phyloP scores from a whole-genome alignment of 805 yeast genomes.

The Schwanniomyces polymorphus region DNA sequence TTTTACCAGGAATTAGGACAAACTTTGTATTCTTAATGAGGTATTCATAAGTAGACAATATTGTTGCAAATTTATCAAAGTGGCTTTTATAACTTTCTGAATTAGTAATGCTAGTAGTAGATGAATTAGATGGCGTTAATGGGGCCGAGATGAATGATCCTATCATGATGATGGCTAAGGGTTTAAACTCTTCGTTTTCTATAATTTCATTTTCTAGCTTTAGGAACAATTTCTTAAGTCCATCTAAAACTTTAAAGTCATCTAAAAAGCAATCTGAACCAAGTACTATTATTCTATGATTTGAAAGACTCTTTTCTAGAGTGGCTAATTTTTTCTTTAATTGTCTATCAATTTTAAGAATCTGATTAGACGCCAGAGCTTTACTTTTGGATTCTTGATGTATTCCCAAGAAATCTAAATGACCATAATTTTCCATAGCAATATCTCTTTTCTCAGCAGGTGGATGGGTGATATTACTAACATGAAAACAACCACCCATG shows the following conservation, averaged over 20 bases:
- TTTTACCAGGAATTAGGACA: slow-evolving; percentile 81
- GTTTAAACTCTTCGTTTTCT: slow-evolving; percentile 44
- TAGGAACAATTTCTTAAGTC: slow-evolving; percentile 60
- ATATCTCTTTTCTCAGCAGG: slow-evolving; percentile 75
- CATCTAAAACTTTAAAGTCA: slow-evolving; percentile 56
- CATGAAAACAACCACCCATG: slow-evolving; percentile 59
- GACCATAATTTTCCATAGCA: slow-evolving; percentile 72
- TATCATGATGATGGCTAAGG: slow-evolving; percentile 69
- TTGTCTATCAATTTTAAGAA: slow-evolving; percentile 59
- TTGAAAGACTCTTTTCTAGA: slow-evolving; percentile 54
- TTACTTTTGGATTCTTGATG: slow-evolving; percentile 25
- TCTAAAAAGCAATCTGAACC: slow-evolving; percentile 78
- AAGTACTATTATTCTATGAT: slow-evolving; percentile 64
- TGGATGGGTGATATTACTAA: slow-evolving; percentile 79
- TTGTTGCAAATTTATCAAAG: slow-evolving; percentile 72
- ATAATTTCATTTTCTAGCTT: slow-evolving; percentile 41
- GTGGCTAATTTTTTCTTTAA: slow-evolving; percentile 54
- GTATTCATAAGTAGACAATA: slow-evolving; percentile 59
- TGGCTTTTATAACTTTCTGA: slow-evolving; percentile 59
- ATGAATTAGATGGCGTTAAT: slow-evolving; percentile 55
- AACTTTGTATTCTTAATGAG: slow-evolving; percentile 56
- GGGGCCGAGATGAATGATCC: slow-evolving; percentile 81
- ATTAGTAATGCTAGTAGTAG: slow-evolving; percentile 47
- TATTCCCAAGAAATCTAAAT: slow-evolving; percentile 64
- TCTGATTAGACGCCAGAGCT: slow-evolving; percentile 30